A percentile compares a stretch with the other conserved stretches of the same genome.
Conservation (phyloP, 108 stramenopile genomes). For the Bacterosira constricta region DNA sequence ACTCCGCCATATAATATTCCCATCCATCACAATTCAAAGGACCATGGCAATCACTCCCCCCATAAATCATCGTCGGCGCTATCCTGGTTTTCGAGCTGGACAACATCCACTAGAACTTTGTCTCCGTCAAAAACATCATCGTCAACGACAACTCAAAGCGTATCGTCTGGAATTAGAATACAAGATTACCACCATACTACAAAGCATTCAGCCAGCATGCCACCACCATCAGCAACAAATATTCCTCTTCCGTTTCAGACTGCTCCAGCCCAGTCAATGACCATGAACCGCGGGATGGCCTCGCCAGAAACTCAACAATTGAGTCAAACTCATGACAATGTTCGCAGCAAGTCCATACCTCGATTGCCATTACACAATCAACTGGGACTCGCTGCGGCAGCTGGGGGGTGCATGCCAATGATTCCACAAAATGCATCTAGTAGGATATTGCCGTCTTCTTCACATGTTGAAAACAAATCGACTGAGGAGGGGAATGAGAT, state of each 20-base stretch:
- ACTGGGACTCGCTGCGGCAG: background rate
- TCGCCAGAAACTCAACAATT: background rate
- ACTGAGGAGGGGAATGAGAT: background rate
- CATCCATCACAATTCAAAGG: background rate
- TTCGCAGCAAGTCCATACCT: background rate
- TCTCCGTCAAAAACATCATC: background rate
- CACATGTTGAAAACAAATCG: background rate
- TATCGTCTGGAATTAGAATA: background rate
- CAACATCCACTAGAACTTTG: conserved; percentile 6
- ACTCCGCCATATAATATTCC: background rate
- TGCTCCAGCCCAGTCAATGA: conserved; percentile 5
- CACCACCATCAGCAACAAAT: too few species aligned
- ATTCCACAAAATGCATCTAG: background rate
- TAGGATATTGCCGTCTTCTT: background rate
- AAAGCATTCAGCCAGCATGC: background rate
- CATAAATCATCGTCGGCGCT: conserved; percentile 8
- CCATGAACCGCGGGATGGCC: conserved; percentile 10
- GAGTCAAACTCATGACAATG: background rate
- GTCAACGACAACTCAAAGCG: background rate
- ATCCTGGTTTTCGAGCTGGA: conserved; percentile 44
- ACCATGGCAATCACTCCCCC: background rate
- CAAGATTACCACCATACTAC: background rate
- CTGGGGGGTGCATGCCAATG: conserved; percentile 11
- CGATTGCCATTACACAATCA: background rate
- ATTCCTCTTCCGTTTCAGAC: background rate